Evolutionary conservation across 768 basidiomycete genomes (phyloP).

Genomic region (Suillus luteus): DNA sequence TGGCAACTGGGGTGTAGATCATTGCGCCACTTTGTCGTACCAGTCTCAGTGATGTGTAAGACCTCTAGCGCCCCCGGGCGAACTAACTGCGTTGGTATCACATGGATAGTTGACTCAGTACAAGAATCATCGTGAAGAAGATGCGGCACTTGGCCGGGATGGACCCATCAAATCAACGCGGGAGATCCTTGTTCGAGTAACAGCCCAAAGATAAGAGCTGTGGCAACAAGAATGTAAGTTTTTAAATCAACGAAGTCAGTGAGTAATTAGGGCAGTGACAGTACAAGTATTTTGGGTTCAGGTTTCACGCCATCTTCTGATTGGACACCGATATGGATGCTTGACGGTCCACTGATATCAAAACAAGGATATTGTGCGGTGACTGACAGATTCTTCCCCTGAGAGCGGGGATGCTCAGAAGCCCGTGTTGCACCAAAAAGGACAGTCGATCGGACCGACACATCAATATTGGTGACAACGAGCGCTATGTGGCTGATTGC

Average conservation of each 20-base stretch:
- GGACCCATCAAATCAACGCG: not conserved
- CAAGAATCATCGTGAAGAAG: not conserved
- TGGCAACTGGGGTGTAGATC: not conserved
- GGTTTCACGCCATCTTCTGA: not conserved
- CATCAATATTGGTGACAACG: not conserved
- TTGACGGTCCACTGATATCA: not conserved
- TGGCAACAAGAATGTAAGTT: not conserved
- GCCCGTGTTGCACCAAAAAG: not conserved
- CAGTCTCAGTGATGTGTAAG: not conserved
- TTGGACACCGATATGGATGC: not conserved
- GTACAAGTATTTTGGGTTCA: not conserved
- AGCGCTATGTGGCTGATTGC: conserved; percentile 6
- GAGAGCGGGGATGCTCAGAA: not conserved
- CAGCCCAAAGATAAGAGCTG: not conserved
- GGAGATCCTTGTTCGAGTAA: conserved; percentile 1
- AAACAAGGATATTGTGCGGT: not conserved
- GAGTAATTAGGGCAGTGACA: not conserved
- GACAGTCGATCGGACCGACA: not conserved
- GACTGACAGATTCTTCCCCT: not conserved
- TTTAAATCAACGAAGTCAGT: not conserved
- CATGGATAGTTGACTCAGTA: not conserved
- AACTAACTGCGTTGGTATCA: not conserved
- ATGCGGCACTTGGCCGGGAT: not conserved
- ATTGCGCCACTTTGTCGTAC: not conserved
- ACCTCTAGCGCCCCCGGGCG: not conserved